phyloP scores from a whole-genome alignment of 345 rosid species.

The Eutrema japonicum region DNA sequence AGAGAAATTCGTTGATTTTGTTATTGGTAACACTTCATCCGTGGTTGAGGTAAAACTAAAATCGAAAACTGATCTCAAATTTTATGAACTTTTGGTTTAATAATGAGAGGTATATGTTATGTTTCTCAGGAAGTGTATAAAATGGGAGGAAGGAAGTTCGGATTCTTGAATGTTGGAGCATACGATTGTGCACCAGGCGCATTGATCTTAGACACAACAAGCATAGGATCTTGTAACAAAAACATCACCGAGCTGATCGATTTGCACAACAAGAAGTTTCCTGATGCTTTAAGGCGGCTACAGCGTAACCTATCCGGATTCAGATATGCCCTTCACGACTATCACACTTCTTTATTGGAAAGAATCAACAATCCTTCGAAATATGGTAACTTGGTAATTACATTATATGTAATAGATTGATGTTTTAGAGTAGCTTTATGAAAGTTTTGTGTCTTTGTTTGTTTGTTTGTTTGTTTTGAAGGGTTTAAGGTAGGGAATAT shows the following conservation, averaged over 20 bases:
- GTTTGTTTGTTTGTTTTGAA: slow-evolving; percentile 14
- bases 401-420: not conserved
- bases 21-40: slow-evolving; percentile 48
- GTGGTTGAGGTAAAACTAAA: slow-evolving; percentile 44
- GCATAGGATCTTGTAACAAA: slow-evolving; percentile 37
- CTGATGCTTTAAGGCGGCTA: slow-evolving; percentile 28
- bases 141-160: slow-evolving; percentile 61
- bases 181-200: slow-evolving; percentile 42
- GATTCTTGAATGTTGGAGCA: slow-evolving; percentile 39
- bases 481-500: slow-evolving; percentile 45
- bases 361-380: slow-evolving; percentile 49
- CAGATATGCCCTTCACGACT: slow-evolving; percentile 45
- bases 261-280: slow-evolving; percentile 45
- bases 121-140: slow-evolving; percentile 48
- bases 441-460: not conserved
- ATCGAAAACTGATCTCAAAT: not conserved
- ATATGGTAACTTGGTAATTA: slow-evolving; percentile 45
- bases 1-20: slow-evolving; percentile 46
- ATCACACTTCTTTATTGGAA: slow-evolving; percentile 28
- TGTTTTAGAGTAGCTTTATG: not conserved
- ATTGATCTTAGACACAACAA: slow-evolving; percentile 8
- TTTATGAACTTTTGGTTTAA: not conserved
- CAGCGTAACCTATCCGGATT: slow-evolving; percentile 44
- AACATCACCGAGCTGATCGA: slow-evolving; percentile 22
- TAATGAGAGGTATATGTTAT: slow-evolving; percentile 12